Evolutionary conservation across 1,284 basidiomycete species (phyloP), one percentile per base, ranked within the genome.

Genomic region (Erythrobasidium hasegawianum): DNA sequence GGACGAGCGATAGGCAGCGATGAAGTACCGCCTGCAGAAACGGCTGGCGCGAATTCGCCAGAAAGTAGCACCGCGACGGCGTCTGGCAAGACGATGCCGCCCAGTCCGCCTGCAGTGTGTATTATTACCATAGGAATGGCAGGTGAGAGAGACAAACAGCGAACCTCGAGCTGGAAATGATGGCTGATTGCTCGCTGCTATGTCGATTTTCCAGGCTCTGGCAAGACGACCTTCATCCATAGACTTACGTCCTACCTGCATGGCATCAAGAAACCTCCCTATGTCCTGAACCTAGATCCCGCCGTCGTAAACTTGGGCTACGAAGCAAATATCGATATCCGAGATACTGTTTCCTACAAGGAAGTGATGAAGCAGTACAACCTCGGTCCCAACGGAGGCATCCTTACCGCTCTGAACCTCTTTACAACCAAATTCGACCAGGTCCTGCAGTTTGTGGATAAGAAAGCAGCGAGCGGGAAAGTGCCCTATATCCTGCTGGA

Each of bases 361-460:
- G 88, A 97, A 78, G 94, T 99, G 73, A 99, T 99, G 96, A 93
- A 97, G 83, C 93, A 97, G 90, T 98, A 98, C 81, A 96, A 97
- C 76, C 82, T 99, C 59, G 96, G 96, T 3, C 95, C 96, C 0
- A 98, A 98, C 77, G 96, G 96, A 29, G 96, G 92, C 16, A 98
- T 99, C 74, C 79, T 98, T 77, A 99, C 96, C 13, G 89, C 95
- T 0, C 81, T 99, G 72, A 99, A 99, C 76, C 79, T 99, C 61
- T 99, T 99, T 79, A 97, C 96, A 22, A 99, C 96, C 27, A 99
- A 98, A 78, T 96, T 98, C 74, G 96, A 99, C 77, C 96, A 99
- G 79, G 96, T 99, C 3, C 81, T 99, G 49, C 85, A 85, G 16
- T 82, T 96, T 68, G 85, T 97, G 13, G 96, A 98, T 79, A 96